Conservation (phyloP, 2,329 filamentous ascomycete species). For the Hymenoscyphus fraxineus region DNA sequence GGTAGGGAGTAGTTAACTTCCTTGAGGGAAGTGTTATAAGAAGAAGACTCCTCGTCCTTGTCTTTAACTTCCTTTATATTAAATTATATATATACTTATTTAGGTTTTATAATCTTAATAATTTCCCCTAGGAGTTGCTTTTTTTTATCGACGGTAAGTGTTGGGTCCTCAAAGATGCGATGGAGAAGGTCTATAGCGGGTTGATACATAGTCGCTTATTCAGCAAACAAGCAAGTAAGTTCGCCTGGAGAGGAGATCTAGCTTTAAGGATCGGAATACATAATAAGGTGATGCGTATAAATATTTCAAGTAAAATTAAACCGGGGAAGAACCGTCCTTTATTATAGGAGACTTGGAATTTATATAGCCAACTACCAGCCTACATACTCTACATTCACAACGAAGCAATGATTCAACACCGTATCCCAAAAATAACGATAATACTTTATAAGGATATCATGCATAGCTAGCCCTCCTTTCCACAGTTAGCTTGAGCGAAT, state of each 20-base stretch:
- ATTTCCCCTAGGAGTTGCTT: background rate
- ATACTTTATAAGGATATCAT: no score
- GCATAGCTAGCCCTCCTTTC: no score
- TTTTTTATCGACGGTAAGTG: background rate
- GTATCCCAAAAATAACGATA: no score
- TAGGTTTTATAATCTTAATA: background rate
- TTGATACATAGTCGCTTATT: slow-evolving; percentile 27
- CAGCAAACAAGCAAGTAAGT: slow-evolving; percentile 26
- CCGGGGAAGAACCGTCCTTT: no score
- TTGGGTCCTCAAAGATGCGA: slow-evolving; percentile 30
- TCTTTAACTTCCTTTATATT: background rate
- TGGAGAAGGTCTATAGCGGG: slow-evolving; percentile 37
- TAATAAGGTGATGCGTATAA: background rate
- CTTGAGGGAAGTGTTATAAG: slow-evolving; percentile 9
- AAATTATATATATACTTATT: background rate
- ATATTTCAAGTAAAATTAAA: no score
- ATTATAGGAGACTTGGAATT: no score
- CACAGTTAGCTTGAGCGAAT: no score
- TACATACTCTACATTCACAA: no score
- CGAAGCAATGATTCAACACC: no score
- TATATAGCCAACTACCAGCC: no score
- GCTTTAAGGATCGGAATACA: slow-evolving; percentile 7
- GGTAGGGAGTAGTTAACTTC: slow-evolving; percentile 32
- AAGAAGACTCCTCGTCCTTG: slow-evolving; percentile 21
- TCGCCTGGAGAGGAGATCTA: slow-evolving; percentile 5